A percentile compares a stretch with the other conserved stretches of the same genome.
Conservation (phyloP, 2,329 filamentous ascomycete genomes). For the Botryotinia calthae region DNA sequence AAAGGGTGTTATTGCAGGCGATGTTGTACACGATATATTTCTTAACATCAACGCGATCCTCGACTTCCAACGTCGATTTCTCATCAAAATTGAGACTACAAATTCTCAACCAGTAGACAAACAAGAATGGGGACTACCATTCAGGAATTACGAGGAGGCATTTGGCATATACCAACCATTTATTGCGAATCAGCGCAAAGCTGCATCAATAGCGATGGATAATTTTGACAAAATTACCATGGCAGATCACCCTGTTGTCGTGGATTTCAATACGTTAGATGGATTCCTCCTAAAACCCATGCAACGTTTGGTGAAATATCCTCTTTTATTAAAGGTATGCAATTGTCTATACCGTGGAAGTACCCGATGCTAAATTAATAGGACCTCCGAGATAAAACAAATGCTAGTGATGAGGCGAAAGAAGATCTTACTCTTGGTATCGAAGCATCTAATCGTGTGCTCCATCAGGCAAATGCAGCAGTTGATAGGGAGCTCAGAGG, state of each 20-base stretch:
- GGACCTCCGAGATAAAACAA: slow-evolving; percentile 84
- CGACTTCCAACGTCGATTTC: slow-evolving; percentile 90
- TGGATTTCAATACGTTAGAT: slow-evolving; percentile 82
- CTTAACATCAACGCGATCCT: slow-evolving; percentile 92
- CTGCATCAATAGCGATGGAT: slow-evolving; percentile 76
- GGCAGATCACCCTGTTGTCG: slow-evolving; percentile 75
- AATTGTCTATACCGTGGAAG: background rate
- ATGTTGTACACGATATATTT: slow-evolving; percentile 91
- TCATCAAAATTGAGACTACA: slow-evolving; percentile 94
- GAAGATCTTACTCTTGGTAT: slow-evolving; percentile 74
- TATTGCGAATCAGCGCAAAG: slow-evolving; percentile 93
- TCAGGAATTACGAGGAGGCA: slow-evolving; percentile 77
- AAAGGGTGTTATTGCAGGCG: slow-evolving; percentile 81
- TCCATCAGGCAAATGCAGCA: slow-evolving; percentile 84
- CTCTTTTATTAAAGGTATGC: slow-evolving; percentile 75
- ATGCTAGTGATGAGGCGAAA: slow-evolving; percentile 65
- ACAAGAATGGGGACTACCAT: slow-evolving; percentile 95
- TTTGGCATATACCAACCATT: slow-evolving; percentile 96
- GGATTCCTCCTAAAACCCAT: slow-evolving; percentile 96
- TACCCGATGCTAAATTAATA: slow-evolving; percentile 40
- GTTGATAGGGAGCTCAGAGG: slow-evolving; percentile 84
- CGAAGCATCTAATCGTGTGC: slow-evolving; percentile 75
- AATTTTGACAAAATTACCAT: slow-evolving; percentile 83
- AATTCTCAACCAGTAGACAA: slow-evolving; percentile 73
- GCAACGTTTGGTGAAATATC: slow-evolving; percentile 92